Percentiles rank a stretch among this genome's conserved stretches.
These are phyloP conservation scores for Leishmania lainsoni DNA, from an alignment of 208 protist genomes.

Conservation along the genomic window DNA sequence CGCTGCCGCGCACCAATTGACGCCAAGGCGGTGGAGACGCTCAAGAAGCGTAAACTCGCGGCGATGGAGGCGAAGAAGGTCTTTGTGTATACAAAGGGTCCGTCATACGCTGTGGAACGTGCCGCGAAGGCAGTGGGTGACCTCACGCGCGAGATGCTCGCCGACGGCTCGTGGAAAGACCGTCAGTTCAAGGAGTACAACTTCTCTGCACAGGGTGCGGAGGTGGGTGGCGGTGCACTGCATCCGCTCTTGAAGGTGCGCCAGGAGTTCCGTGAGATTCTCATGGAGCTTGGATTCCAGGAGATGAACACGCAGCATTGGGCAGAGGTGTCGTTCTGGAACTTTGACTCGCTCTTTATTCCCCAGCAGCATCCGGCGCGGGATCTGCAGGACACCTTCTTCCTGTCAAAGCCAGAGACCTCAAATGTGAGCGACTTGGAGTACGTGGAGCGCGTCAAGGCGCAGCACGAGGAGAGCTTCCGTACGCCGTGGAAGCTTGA, in stretches of 20 bases:
- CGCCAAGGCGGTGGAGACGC: conserved; percentile 67
- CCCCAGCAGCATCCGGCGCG: conserved; percentile 99
- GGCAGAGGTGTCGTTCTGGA: conserved; percentile 99
- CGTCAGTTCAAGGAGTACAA: conserved; percentile 98
- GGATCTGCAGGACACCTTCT: conserved; percentile 99
- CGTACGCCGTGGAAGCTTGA: conserved; percentile 95
- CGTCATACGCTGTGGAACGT: conserved; percentile 66
- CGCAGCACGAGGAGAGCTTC: conserved; percentile 94
- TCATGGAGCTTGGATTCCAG: conserved; percentile 99
- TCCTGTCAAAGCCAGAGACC: conserved; percentile 93
- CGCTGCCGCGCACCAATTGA: conserved; percentile 37
- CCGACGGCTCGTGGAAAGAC: conserved; percentile 93
- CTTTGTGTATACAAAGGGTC: conserved; percentile 84
- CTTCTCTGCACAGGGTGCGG: conserved; percentile 91
- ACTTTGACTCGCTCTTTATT: conserved; percentile 99
- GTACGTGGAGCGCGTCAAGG: conserved; percentile 94
- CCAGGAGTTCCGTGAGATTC: conserved; percentile 98
- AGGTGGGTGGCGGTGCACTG: conserved; percentile 92
- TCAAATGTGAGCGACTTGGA: conserved; percentile 58
- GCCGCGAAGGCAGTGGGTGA: conserved; percentile 84
- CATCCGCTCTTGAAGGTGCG: conserved; percentile 99
- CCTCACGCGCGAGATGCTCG: conserved; percentile 95
- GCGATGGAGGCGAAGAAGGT: conserved; percentile 74
- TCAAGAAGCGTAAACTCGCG: conserved; percentile 95
- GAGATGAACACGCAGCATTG: conserved; percentile 99